Evolutionary conservation across 768 basidiomycete species (phyloP).

Genomic region (Amanita phalloides): DNA sequence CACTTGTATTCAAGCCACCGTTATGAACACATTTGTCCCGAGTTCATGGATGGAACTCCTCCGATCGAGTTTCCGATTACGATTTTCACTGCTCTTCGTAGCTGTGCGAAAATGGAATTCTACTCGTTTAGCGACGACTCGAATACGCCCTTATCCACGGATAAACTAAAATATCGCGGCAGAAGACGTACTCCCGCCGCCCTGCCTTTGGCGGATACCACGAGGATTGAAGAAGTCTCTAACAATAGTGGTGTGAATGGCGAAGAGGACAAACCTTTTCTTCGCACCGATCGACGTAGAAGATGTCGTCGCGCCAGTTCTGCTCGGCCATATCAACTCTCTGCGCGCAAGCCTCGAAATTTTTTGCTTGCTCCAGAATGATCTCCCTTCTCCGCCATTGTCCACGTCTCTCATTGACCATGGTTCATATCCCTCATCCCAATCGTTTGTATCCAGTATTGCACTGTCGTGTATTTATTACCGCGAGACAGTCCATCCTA

Average conservation of each 20-base stretch:
- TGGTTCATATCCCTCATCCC: too few relatives aligned
- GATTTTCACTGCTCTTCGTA: neutral
- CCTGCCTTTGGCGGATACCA: neutral
- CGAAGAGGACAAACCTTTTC: neutral
- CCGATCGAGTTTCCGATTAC: neutral
- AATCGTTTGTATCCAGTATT: too few relatives aligned
- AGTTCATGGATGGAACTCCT: neutral
- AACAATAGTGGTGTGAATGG: neutral
- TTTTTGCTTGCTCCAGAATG: conserved; percentile 1
- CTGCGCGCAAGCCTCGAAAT: neutral
- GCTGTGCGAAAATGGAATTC: neutral
- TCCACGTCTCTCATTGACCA: neutral
- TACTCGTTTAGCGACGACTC: neutral
- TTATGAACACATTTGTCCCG: neutral
- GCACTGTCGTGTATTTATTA: too few relatives aligned
- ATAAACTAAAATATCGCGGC: neutral
- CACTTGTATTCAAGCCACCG: neutral
- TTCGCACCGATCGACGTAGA: neutral
- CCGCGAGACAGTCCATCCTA: too few relatives aligned
- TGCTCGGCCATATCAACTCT: neutral
- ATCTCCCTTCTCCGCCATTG: neutral
- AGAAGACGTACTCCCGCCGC: neutral
- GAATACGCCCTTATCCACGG: neutral
- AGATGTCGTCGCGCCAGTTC: neutral
- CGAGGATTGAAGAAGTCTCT: neutral